Evolutionary conservation across 495 filamentous ascomycete genomes (phyloP).

Genomic region (Aspergillus homomorphus): DNA sequence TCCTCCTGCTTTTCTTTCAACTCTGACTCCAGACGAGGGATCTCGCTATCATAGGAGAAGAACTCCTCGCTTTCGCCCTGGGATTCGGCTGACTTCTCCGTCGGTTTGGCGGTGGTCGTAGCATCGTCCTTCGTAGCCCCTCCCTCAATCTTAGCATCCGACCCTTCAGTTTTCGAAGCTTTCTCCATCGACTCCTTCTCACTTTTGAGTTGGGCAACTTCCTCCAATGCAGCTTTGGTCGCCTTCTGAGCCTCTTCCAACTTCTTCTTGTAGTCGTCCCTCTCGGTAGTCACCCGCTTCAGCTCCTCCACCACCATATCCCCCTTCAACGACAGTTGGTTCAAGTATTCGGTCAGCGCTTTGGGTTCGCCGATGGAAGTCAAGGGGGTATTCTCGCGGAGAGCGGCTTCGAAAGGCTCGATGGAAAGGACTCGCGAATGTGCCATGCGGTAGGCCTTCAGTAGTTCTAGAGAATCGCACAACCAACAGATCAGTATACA

Average conservation of each 20-base stretch:
- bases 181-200: constrained; percentile 28
- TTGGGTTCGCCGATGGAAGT: constrained; percentile 82
- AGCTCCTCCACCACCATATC: constrained; percentile 92
- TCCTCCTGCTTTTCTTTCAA: constrained; percentile 62
- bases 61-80: constrained; percentile 67
- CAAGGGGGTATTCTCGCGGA: constrained; percentile 88
- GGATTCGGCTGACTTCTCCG: constrained; percentile 1
- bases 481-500: not conserved
- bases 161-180: constrained; percentile 24
- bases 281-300: constrained; percentile 79
- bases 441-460: constrained; percentile 86
- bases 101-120: constrained; percentile 11
- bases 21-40: constrained; percentile 62
- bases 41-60: constrained; percentile 81
- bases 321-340: constrained; percentile 76
- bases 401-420: constrained; percentile 85
- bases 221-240: constrained; percentile 53
- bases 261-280: constrained; percentile 75
- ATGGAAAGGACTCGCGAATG: constrained; percentile 81
- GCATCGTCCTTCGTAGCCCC: constrained; percentile 8
- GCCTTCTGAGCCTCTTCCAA: constrained; percentile 66
- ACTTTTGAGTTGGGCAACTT: constrained; percentile 45
- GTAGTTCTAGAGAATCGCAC: constrained; percentile 57
- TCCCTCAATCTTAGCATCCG: constrained; percentile 19
- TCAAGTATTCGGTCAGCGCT: constrained; percentile 90